These are phyloP conservation scores for Umbilicaria muhlenbergii DNA, from an alignment of 495 filamentous ascomycete species.

Conservation along the genomic window DNA sequence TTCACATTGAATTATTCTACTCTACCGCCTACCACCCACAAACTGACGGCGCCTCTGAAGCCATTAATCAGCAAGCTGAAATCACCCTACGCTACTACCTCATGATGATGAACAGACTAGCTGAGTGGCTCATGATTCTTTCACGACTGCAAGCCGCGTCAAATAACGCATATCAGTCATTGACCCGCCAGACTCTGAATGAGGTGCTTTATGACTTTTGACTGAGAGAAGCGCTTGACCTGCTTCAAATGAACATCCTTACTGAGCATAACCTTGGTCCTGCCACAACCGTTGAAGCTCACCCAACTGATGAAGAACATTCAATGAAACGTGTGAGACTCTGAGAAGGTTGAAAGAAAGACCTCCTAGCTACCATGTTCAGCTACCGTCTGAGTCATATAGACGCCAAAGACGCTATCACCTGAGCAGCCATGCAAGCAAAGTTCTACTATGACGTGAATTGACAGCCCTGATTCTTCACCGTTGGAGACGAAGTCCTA, in stretches of 20 bases:
- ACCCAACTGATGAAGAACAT: too few species aligned
- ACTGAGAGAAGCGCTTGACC: background rate
- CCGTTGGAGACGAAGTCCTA: background rate
- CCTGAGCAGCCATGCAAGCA: background rate
- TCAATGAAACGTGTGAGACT: too few species aligned
- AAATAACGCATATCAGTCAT: background rate
- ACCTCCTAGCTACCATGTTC: too few species aligned
- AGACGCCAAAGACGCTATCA: background rate
- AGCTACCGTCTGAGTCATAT: background rate
- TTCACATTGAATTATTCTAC: background rate
- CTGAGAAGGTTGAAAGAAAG: too few species aligned
- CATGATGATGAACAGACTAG: too few species aligned
- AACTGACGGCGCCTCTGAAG: slow-evolving; percentile 8
- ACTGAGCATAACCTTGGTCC: too few species aligned
- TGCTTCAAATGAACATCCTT: too few species aligned
- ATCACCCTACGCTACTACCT: background rate
- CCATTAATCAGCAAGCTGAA: slow-evolving; percentile 7
- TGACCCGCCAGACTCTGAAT: background rate
- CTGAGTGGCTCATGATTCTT: background rate
- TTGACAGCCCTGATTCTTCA: background rate
- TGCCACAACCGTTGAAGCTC: too few species aligned
- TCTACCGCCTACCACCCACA: slow-evolving; percentile 9
- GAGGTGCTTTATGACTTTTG: background rate
- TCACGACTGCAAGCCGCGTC: background rate
- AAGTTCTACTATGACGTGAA: background rate